Percentiles rank a stretch among this genome's conserved stretches.
Conservation (phyloP, 108 stramenopile species). For the Discostella pseudostelligera region DNA sequence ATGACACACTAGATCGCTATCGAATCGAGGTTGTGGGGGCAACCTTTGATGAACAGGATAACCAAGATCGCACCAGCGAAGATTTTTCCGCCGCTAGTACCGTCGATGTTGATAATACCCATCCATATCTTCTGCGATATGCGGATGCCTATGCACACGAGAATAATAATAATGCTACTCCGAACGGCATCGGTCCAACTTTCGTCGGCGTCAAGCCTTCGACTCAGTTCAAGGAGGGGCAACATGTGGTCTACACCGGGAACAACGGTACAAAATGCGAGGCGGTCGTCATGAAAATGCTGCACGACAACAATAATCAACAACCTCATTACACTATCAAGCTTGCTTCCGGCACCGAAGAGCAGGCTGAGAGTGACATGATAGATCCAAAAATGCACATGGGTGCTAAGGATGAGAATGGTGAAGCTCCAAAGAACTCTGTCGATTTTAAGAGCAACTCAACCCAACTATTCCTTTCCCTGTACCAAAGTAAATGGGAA, state of each 20-base stretch:
- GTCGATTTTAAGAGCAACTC: constrained; percentile 30
- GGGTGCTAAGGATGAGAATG: constrained; percentile 8
- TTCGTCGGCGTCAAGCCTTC: constrained; percentile 16
- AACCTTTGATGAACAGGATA: constrained; percentile 16
- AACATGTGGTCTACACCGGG: constrained; percentile 19
- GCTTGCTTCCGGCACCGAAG: constrained; percentile 3
- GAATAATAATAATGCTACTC: not conserved
- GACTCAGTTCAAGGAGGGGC: constrained; percentile 19
- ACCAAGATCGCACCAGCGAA: not conserved
- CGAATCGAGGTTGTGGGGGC: not conserved
- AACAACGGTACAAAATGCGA: not conserved
- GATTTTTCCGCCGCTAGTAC: constrained; percentile 17
- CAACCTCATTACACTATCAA: constrained; percentile 22
- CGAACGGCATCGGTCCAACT: not conserved
- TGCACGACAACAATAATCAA: constrained; percentile 15
- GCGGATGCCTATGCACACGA: constrained; percentile 34
- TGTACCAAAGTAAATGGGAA: constrained; percentile 25
- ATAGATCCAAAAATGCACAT: not conserved
- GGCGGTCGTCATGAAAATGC: constrained; percentile 13
- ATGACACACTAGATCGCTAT: not conserved
- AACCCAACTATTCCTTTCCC: constrained; percentile 20
- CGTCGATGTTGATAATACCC: constrained; percentile 27
- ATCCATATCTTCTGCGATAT: constrained; percentile 27
- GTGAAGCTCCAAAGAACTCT: constrained; percentile 7
- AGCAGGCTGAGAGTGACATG: not conserved